These are phyloP conservation scores for Myrica gale DNA, from an alignment of 306 rosid genomes.

Conservation along the genomic window DNA sequence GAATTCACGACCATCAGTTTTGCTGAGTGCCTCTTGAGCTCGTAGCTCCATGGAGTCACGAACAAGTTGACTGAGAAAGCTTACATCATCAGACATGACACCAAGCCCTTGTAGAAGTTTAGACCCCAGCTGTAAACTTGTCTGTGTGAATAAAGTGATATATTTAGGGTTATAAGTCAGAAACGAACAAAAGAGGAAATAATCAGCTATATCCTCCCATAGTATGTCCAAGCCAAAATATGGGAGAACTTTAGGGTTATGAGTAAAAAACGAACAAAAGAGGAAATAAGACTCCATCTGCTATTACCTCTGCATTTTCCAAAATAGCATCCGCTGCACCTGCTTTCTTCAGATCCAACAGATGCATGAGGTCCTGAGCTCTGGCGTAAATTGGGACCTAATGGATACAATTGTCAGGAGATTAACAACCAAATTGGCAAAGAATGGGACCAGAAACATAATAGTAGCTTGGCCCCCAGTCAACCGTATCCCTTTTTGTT, in stretches of 20 bases:
- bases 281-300: background rate
- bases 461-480: too few species aligned
- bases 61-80: conserved; percentile 74
- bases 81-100: conserved; percentile 93
- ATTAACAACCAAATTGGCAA: conserved; percentile 24
- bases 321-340: conserved; percentile 93
- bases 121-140: conserved; percentile 93
- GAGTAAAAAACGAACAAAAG: conserved; percentile 16
- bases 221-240: conserved; percentile 10
- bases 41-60: conserved; percentile 89
- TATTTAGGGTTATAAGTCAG: background rate
- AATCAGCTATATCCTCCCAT: too few species aligned
- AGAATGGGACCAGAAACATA: conserved; percentile 9
- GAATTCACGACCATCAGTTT: conserved; percentile 46
- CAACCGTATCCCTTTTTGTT: background rate
- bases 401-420: conserved; percentile 27
- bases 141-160: conserved; percentile 54
- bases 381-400: conserved; percentile 93
- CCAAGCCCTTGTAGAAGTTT: conserved; percentile 95
- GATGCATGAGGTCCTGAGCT: conserved; percentile 86
- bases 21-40: conserved; percentile 67
- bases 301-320: conserved; percentile 83
- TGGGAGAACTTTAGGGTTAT: background rate
- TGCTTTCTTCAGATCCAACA: conserved; percentile 79
- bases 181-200: too few species aligned